Percentiles rank a stretch among this genome's conserved stretches.
Conservation (phyloP, 2,329 filamentous ascomycete genomes). For the Claviceps humidiphila region DNA sequence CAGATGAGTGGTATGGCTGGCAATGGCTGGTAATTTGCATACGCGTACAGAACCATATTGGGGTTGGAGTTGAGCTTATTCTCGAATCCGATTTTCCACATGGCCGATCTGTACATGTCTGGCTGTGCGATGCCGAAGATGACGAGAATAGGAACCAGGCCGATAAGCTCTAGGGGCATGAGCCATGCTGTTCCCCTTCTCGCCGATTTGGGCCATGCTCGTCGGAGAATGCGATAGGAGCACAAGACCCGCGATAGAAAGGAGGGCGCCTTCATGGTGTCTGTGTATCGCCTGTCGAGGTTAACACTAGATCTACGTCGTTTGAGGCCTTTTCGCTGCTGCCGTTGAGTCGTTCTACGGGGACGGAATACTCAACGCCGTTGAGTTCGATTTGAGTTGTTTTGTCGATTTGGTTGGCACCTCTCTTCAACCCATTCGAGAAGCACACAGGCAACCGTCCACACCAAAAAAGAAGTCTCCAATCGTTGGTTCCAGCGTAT, state of each 20-base stretch:
- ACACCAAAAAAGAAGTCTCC: background rate
- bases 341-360: background rate
- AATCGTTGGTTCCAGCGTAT: background rate
- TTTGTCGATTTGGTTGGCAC: background rate
- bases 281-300: background rate
- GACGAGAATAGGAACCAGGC: conserved; percentile 52
- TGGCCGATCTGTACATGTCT: conserved; percentile 54
- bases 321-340: background rate
- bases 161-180: conserved; percentile 51
- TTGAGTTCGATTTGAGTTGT: background rate
- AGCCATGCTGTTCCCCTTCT: conserved; percentile 47
- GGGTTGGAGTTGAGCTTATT: conserved; percentile 65
- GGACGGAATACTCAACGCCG: background rate
- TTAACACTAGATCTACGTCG: background rate
- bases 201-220: conserved; percentile 38
- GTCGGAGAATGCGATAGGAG: conserved; percentile 43
- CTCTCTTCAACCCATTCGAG: background rate
- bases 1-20: conserved; percentile 56
- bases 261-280: conserved; percentile 2
- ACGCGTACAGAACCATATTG: conserved; percentile 54
- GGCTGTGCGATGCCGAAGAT: conserved; percentile 63
- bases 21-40: conserved; percentile 54
- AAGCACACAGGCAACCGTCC: background rate
- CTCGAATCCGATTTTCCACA: conserved; percentile 61
- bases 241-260: conserved; percentile 5